Evolutionary conservation across 169 alveolate genomes (phyloP), one percentile per base, ranked within the genome.

Genomic region (Condylostoma magnum): DNA sequence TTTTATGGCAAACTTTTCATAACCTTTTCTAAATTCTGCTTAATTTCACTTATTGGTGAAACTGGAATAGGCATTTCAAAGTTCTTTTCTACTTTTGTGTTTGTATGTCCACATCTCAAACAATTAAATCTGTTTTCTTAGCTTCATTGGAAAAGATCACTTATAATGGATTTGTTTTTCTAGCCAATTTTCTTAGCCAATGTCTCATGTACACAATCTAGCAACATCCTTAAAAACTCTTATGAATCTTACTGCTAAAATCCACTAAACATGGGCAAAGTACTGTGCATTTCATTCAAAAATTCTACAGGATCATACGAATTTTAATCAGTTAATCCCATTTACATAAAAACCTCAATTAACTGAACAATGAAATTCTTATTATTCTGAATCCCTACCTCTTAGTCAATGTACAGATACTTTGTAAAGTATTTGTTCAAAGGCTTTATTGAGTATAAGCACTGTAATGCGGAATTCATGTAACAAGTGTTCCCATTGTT

Each of bases 401-500:
- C n/a, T 36, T 60, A 71, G 18, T 22, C 5, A 28, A 28, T 6
- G 4, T 25, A 6, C 33, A 67, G 22, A 69, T 25, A 28, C 4
- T 60, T 69, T 27, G 34, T 31, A 36, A 60, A 69, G 44, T 18
- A 67, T 28, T 67, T 58, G 6, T 43, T 47, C n/a, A 85, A 47
- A 22, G 82, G 57, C 20, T 77, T 77, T n/a, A 79, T 66, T 37
- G 80, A 76, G 20, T 67, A 36, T 2, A 85, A 25, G 28, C 93
- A 79, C 58, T 90, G 91, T n/a, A 90, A 33, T 5, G 86, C 80
- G 4, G 93, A 74, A 74, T 87, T 85, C 93, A 87, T 84, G 65
- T 80, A 90, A 55, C 96, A 90, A 43, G 96, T 87, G 57, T 90
- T 90, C 12, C 96, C 96, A 58, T 87, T 50, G 76, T 90, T 90